phyloP scores from a whole-genome alignment of 2,329 filamentous ascomycete genomes.

The Aspergillus fischeri region DNA sequence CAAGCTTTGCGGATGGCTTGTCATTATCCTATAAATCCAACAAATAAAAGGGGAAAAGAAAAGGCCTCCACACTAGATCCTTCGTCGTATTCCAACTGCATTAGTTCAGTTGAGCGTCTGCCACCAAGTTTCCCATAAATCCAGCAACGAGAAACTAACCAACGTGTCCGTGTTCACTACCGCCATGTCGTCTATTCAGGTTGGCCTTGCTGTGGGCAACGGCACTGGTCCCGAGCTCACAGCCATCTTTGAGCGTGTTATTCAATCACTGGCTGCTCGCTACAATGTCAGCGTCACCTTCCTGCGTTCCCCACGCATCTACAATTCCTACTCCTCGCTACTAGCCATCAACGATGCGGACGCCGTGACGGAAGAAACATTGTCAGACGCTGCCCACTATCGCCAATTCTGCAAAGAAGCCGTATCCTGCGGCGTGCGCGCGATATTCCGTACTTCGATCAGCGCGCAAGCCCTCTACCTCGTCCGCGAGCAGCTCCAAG shows the following conservation, averaged over 20 bases:
- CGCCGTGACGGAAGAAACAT: background rate
- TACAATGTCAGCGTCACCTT: background rate
- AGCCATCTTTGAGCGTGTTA: background rate
- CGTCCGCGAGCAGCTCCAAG: conserved; percentile 2
- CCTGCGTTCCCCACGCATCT: background rate
- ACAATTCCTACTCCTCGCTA: background rate
- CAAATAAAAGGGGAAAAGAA: no score
- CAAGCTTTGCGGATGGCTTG: background rate
- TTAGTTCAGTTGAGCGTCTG: no score
- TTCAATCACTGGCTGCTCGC: background rate
- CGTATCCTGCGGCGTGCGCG: background rate
- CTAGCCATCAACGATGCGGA: background rate
- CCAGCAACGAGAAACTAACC: no score
- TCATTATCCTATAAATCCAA: no score
- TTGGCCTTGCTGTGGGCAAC: background rate
- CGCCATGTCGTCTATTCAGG: background rate
- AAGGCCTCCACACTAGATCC: background rate
- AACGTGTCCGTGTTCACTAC: no score
- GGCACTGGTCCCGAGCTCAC: background rate
- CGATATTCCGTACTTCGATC: conserved; percentile 1
- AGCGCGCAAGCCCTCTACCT: background rate
- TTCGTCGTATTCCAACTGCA: background rate
- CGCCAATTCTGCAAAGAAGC: background rate
- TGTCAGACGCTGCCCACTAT: background rate
- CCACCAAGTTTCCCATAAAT: no score